Conservation (phyloP, 2,329 filamentous ascomycete species). For the Coleophoma eucalyptorum region DNA sequence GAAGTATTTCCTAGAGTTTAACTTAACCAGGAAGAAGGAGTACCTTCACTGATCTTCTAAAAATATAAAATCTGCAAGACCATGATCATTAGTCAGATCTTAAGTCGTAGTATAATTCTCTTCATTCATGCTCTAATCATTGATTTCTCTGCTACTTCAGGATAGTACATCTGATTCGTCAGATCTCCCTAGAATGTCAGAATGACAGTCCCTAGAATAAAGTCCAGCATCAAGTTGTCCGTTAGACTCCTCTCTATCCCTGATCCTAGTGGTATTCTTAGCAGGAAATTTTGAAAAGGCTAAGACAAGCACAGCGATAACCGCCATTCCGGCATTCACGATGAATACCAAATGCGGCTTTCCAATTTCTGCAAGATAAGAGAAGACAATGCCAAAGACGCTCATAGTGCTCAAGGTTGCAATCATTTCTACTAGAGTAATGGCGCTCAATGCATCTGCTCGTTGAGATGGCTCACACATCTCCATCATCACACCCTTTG, state of each 20-base stretch:
- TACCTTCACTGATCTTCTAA: no score
- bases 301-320: neutral
- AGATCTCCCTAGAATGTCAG: no score
- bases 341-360: conserved; percentile 61
- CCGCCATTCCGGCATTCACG: conserved; percentile 53
- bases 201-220: no score
- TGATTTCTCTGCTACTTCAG: no score
- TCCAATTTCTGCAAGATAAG: conserved; percentile 55
- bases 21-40: no score
- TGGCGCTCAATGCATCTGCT: conserved; percentile 63
- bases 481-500: conserved; percentile 70
- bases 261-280: neutral
- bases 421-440: conserved; percentile 68
- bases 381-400: conserved; percentile 65
- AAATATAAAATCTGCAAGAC: no score
- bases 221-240: no score
- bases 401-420: conserved; percentile 54
- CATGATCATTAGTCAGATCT: no score
- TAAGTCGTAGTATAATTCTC: no score
- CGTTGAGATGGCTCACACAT: conserved; percentile 61
- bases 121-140: no score
- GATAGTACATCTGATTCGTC: no score
- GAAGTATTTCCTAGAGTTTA: no score
- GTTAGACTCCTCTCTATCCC: neutral
- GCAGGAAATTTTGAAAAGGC: neutral